phyloP scores from a whole-genome alignment of 768 basidiomycete species.

The Russula dissimulans region DNA sequence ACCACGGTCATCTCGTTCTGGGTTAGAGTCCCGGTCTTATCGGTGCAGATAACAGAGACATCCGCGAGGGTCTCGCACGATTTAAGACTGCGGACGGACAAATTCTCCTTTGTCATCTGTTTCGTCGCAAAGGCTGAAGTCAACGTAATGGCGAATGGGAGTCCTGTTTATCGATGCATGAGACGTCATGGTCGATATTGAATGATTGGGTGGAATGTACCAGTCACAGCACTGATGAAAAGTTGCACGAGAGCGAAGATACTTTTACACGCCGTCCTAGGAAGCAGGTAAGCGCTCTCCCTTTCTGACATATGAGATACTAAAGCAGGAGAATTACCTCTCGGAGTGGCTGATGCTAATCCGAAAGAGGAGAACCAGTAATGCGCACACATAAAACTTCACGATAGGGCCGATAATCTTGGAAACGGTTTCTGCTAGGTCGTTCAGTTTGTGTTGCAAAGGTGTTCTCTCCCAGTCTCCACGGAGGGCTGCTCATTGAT shows the following conservation, averaged over 20 bases:
- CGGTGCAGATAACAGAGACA: conserved; percentile 90
- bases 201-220: no score
- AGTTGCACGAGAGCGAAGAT: no score
- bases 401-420: conserved; percentile 44
- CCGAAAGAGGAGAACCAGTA: conserved; percentile 93
- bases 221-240: no score
- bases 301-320: no score
- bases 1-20: conserved; percentile 95
- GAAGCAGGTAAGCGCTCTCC: no score
- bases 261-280: no score
- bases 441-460: conserved; percentile 86
- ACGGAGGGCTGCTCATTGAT: conserved; percentile 53
- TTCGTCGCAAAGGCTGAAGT: conserved; percentile 96
- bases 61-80: conserved; percentile 99
- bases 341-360: conserved; percentile 51
- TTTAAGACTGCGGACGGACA: conserved; percentile 90
- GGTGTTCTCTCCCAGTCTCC: conserved; percentile 86
- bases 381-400: conserved; percentile 61
- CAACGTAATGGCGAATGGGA: conserved; percentile 92
- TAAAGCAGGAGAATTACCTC: conserved; percentile 31
- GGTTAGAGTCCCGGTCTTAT: conserved; percentile 95
- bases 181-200: not conserved
- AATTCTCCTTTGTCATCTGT: conserved; percentile 91
- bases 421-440: conserved; percentile 62
- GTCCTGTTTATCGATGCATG: conserved; percentile 36